These are phyloP conservation scores for Silybum marianum DNA, from an alignment of 129 eudicot species.

Conservation along the genomic window DNA sequence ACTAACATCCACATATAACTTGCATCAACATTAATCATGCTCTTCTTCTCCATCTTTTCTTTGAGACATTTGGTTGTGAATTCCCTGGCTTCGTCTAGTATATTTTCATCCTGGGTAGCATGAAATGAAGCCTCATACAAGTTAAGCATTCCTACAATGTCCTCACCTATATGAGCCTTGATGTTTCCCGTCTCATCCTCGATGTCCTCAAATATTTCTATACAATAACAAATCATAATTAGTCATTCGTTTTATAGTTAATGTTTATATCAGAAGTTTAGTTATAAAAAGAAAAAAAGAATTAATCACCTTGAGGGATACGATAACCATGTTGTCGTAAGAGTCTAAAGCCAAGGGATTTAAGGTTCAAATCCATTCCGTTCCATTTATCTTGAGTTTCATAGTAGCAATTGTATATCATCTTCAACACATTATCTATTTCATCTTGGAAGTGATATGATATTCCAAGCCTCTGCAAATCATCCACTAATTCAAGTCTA, in stretches of 20 bases:
- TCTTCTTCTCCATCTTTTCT: background rate
- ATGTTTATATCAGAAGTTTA: background rate
- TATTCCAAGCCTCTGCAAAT: slow-evolving; percentile 52
- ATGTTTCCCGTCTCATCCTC: slow-evolving; percentile 39
- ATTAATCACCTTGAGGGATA: slow-evolving; percentile 45
- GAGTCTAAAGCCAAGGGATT: slow-evolving; percentile 51
- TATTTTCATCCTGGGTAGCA: slow-evolving; percentile 28
- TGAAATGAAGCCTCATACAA: slow-evolving; percentile 52
- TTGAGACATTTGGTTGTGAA: slow-evolving; percentile 30
- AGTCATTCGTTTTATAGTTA: background rate
- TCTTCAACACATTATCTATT: slow-evolving; percentile 7
- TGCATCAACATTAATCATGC: background rate
- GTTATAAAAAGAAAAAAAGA: background rate
- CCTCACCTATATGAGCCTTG: slow-evolving; percentile 20
- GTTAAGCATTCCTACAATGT: slow-evolving; percentile 33
- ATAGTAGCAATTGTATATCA: slow-evolving; percentile 12
- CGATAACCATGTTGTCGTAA: slow-evolving; percentile 45
- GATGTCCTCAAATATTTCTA: slow-evolving; percentile 25
- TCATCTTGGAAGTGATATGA: background rate
- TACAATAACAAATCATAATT: background rate
- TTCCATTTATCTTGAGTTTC: slow-evolving; percentile 1
- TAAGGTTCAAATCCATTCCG: slow-evolving; percentile 8
- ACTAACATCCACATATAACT: slow-evolving; percentile 10
- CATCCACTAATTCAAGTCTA: slow-evolving; percentile 45
- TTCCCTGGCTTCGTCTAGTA: slow-evolving; percentile 36